Evolutionary conservation across 2,329 filamentous ascomycete species (phyloP), one percentile per base, ranked within the genome.

Genomic region (Cordyceps fumosorosea): DNA sequence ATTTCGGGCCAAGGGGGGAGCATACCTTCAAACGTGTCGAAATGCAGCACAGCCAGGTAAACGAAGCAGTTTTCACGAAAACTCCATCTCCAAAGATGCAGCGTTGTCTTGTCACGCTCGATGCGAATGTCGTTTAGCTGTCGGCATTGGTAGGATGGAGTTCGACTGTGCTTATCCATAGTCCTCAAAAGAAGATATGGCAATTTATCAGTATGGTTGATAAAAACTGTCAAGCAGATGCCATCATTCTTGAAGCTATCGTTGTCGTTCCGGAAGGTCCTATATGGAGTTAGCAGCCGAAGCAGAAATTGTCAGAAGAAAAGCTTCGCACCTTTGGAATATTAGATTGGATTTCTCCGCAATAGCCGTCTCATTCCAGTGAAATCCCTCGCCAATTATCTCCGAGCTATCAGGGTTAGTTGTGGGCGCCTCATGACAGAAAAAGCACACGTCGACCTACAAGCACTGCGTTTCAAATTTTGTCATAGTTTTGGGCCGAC

Each of bases 221-320:
- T 66, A 67, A 80, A 84, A 42, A 81, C 77, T n/a, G 79, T 79
- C 52, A 86, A 70, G 0, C 81, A 81, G 37, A 87, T 70, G 26
- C 75, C 76, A 56, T 84, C 82, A 44, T 83, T 78, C 63, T 86
- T 79, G 65, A 86, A 85, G 2, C 77, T 37, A 37, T 37, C 70
- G 26, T 75, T 76, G 56, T 84, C 82, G 44, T 83, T 78, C 62
- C 86, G 79, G 65, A 86, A 85, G 2, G 77, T 73, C 53, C 83
- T 84, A 57, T 5, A 22, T 5, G 42, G 16, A 11, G 34, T 52
- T 52, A 50, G 42, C 24, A 20, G 2, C 8, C 12, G 14, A 40
- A 45, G 8, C 2, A 18, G 26, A 40, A 2, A 16, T 5, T 11
- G 5, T 24, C 3, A 6, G 8, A 14, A 11, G 22, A 10, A 22